Evolutionary conservation across 768 basidiomycete genomes (phyloP).

Genomic region (Calocera viscosa): DNA sequence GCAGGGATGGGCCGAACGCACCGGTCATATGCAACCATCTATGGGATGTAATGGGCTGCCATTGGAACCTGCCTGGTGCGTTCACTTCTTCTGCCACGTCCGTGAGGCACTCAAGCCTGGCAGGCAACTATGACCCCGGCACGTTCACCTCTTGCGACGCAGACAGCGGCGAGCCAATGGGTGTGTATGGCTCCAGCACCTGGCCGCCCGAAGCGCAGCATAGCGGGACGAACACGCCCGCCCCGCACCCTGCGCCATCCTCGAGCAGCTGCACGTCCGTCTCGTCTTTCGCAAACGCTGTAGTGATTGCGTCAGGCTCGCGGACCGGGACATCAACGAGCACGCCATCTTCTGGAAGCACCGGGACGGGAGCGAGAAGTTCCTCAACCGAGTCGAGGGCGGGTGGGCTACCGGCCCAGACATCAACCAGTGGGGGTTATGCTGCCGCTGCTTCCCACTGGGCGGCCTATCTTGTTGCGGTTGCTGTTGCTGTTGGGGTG

Average conservation of each 20-base stretch:
- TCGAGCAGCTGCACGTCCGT: constrained; percentile 54
- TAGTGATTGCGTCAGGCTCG: no score
- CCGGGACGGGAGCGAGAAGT: no score
- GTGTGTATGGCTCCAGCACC: constrained; percentile 28
- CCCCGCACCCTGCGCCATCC: constrained; percentile 35
- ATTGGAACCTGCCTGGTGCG: constrained; percentile 30
- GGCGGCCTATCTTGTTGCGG: no score
- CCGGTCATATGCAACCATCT: constrained; percentile 33
- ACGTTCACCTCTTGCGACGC: not conserved
- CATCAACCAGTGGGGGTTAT: no score
- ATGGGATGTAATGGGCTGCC: constrained; percentile 29
- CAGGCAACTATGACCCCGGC: not conserved
- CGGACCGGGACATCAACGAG: no score
- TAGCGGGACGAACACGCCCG: constrained; percentile 30
- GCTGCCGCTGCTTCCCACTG: no score
- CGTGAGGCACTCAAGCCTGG: not conserved
- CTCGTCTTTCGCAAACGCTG: no score
- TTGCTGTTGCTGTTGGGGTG: no score
- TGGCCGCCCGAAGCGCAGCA: constrained; percentile 18
- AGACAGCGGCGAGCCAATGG: constrained; percentile 22
- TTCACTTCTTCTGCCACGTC: constrained; percentile 28
- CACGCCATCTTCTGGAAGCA: no score
- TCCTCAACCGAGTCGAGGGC: no score
- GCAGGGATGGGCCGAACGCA: constrained; percentile 25
- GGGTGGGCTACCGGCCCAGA: no score